Base-by-base conservation (phyloP, 1,284 basidiomycete species). In the Cutaneotrichosporon sp. region DNA sequence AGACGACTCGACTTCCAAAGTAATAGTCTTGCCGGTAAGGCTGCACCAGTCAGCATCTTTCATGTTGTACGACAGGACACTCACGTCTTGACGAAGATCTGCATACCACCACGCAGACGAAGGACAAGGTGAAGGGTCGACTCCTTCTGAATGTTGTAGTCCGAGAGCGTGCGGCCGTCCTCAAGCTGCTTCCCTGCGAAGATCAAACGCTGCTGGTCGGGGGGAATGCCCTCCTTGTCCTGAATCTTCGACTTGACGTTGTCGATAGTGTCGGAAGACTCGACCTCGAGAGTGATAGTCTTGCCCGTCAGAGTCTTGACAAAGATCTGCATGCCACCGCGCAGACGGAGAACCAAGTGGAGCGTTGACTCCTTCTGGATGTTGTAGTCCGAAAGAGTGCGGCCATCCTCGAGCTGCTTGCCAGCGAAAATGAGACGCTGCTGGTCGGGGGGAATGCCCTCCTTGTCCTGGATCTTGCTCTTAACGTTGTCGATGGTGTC, bases 401-500 rank as follows among this genome's bases (percentile, higher is more conserved):
- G 86, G 56, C 88, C 90, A 77, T 93, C 90, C 80, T 93, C 90
- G 61, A 97, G 87, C 80, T 97, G 93, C 81, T 97, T 97, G 67
- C 93, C 93, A 48, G 93, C 93, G 71, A 97, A 97, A 81, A 97
- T 97, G 74, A 97, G 78, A 65, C 93, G 90, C 77, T 97, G 93
- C 78, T 97, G 91, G 80, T 97, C 92, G 65, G 61, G 54, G 1
- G 73, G 83, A 54, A 72, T 90, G 84, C 90, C 90, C 77, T 92
- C 90, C 82, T 92, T 92, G 80, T 92, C 90, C 76, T 93, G 89
- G 70, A 93, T 93, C 78, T 93, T 93, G 74, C 86, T 82, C 81
- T 93, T 92, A 78, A 93, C 90, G 82, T 94, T 94, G 82, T 97
- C 91, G 78, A 97, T 93, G 59, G 93, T 93, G 80, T 94, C 90